Base-by-base conservation (phyloP, 2,329 filamentous ascomycete species). In the Triangularia verruculosa region DNA sequence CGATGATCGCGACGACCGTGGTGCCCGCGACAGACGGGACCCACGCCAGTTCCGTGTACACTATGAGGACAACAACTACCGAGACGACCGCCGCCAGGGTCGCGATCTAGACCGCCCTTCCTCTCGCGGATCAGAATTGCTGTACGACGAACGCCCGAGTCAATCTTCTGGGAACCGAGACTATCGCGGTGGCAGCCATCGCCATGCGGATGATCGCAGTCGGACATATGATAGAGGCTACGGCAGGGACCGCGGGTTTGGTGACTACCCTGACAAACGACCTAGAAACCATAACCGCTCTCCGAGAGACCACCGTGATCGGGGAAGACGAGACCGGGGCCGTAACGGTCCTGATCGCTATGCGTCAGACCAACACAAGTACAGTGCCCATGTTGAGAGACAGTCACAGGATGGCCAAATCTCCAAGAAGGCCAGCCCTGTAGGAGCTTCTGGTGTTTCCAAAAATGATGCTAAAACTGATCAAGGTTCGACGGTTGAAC, bases 401-500 rank as follows among this genome's bases (percentile, higher is more conserved):
- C 76, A 80, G 74, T 78, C 74, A 75, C 80, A 78, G 78, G 82
- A 86, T 68, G 72, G 83, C 78, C 83, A 81, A 82, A 82, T 83
- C 82, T 87, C 83, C 80, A 87, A 85, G 80, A 83, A 83, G 81
- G 83, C 81, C 78, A 80, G 82, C 76, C 80, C 82, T 79, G 81
- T 79, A 80, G 80, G 83, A 78, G 80, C 78, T 80, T 82, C 82
- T 82, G 82, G 78, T 79, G 75, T 79, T 79, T 77, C 79, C 76
- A 87, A 80, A 83, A 75, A 82, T 79, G 80, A 89, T 81, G 82
- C 87, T 90, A 89, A 91, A 87, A 81, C 78, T 84, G 79, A 79
- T 78, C 80, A 86, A 84, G 84, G 82, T 78, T 81, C 81, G 80
- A 80, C 83, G 75, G 77, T 76, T 79, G 77, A 78, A 75, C 71